Base-by-base conservation (phyloP, 2,329 filamentous ascomycete species). In the Fusarium pilosicola region DNA sequence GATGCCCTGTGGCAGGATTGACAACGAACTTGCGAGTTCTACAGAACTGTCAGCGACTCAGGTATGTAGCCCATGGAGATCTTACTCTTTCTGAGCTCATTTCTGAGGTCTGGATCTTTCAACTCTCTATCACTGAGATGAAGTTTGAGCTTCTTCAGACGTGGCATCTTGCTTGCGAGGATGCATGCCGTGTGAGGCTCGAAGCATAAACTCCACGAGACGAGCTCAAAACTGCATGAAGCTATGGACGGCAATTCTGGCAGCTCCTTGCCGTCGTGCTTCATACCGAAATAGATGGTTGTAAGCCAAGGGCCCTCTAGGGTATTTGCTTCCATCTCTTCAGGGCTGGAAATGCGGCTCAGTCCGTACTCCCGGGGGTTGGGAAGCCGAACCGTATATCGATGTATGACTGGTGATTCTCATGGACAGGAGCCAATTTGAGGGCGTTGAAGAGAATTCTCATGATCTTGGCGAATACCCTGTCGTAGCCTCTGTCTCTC, bases 181-280 rank as follows among this genome's bases (percentile, higher is more conserved):
- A 15, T 44, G 20, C 68, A 70, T 7, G 59, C 54, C 7, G 42
- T 4, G 4, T 54, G 32, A 4, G 68, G 65, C 2, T 39, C 36
- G 20, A 70, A 45, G 9, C 68, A 59, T 2, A 70, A 24, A 20
- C 67, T 70, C 67, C 65, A 70, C 1, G 67, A 70, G 6, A 58
- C 32, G 7, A 70, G 28, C 2, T 70, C 52, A 6, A 70, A 70
- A 3, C 24, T 41, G 18, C 67, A 70, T 4, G 65, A 39, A 18
- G 46, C 46, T 41, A 70, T 45, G 18, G 52, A 38, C 6, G 59
- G 59, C 5, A 70, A 22, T 4, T 70, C 45, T 34, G 65, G 65
- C 1, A 70, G 30, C 7, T 65, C 67, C 7, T 65, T 42, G 9
- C 30, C 11, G 1, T 11, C 6, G 17, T 41, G 38, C 5, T 15